Evolutionary conservation across 345 rosid genomes (phyloP).

Genomic region (Salix koriyanagi): DNA sequence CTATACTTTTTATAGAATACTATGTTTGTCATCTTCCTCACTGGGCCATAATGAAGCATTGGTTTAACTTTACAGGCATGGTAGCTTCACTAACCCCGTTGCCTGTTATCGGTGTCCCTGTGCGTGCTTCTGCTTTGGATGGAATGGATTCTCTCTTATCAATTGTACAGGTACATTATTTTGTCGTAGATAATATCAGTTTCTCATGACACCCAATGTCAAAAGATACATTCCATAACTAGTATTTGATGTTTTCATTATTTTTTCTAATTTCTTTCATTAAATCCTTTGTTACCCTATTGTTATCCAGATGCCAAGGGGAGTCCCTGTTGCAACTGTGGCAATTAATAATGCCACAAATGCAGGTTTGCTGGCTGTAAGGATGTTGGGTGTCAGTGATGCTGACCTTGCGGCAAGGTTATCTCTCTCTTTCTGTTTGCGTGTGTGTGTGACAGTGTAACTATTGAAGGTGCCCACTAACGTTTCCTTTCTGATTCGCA

Average conservation of each 20-base stretch:
- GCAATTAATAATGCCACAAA: conserved; percentile 84
- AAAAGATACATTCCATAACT: background rate
- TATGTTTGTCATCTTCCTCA: background rate
- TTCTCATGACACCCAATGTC: background rate
- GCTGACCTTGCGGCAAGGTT: conserved; percentile 50
- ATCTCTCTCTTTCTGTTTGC: background rate
- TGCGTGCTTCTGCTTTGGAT: conserved; percentile 76
- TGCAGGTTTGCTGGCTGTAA: conserved; percentile 77
- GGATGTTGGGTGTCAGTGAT: conserved; percentile 73
- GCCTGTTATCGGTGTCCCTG: conserved; percentile 91
- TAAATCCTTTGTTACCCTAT: background rate
- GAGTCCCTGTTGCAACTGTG: conserved; percentile 93
- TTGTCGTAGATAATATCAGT: background rate
- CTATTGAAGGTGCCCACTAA: background rate
- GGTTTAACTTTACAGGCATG: conserved; percentile 58
- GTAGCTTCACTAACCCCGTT: conserved; percentile 89
- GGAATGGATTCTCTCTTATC: conserved; percentile 92
- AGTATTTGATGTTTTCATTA: background rate
- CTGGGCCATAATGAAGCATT: background rate
- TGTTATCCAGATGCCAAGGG: conserved; percentile 74
- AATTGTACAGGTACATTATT: conserved; percentile 71
- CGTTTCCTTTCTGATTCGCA: conserved; percentile 16
- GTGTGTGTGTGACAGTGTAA: background rate
- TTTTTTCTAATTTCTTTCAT: background rate
- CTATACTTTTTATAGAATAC: background rate